Percentiles rank a stretch among this genome's conserved stretches.
phyloP scores from a whole-genome alignment of 2,329 filamentous ascomycete genomes.

The Cordyceps cicadae region DNA sequence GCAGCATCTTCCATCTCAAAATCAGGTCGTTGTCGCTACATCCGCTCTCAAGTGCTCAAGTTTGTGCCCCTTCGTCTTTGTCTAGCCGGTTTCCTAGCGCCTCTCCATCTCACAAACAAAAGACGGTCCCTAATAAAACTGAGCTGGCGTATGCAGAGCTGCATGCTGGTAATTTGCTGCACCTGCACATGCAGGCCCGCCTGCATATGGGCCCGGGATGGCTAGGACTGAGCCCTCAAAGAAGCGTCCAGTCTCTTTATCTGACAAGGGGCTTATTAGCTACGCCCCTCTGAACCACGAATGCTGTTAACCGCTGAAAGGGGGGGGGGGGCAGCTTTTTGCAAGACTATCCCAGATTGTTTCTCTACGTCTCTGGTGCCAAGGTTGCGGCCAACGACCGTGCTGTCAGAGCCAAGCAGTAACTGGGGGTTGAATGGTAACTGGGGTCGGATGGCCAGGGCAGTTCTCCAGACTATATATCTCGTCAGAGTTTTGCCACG shows the following conservation, averaged over 20 bases:
- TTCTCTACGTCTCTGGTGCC: neutral
- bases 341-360: neutral
- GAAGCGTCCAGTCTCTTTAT: neutral
- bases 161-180: constrained; percentile 10
- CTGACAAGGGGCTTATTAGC: neutral
- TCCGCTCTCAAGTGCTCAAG: neutral
- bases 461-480: neutral
- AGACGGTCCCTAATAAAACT: neutral
- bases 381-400: neutral
- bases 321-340: neutral
- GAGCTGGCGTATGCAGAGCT: constrained; percentile 5
- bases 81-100: neutral
- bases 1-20: neutral
- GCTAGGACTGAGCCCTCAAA: constrained; percentile 6
- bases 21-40: neutral
- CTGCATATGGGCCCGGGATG: constrained; percentile 6
- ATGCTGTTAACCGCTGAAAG: neutral
- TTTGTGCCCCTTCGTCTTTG: too few species aligned
- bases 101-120: neutral
- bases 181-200: constrained; percentile 9
- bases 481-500: neutral
- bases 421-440: neutral
- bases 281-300: neutral
- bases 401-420: neutral
- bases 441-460: too few species aligned